phyloP scores from a whole-genome alignment of 2,329 filamentous ascomycete species.

The Trichoderma koningii region DNA sequence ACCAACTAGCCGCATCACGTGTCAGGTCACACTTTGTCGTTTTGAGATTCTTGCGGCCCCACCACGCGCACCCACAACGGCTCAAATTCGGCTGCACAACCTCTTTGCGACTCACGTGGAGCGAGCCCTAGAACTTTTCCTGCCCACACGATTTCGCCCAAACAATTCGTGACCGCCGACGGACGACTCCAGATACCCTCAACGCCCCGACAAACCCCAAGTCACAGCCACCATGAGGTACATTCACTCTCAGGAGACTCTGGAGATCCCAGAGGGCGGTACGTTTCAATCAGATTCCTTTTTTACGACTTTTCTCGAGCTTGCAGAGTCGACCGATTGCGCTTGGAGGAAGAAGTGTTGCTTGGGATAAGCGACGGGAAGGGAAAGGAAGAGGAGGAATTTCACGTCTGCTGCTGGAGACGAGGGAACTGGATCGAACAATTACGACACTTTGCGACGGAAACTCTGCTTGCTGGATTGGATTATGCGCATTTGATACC shows the following conservation, averaged over 20 bases:
- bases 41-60: not conserved
- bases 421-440: not conserved
- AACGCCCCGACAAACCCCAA: slow-evolving; percentile 47
- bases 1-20: slow-evolving; percentile 17
- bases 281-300: slow-evolving; percentile 52
- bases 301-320: not conserved
- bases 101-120: slow-evolving; percentile 42
- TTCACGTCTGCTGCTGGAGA: not conserved
- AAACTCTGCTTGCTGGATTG: not conserved
- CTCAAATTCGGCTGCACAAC: slow-evolving; percentile 34
- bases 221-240: slow-evolving; percentile 90
- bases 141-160: slow-evolving; percentile 47
- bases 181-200: slow-evolving; percentile 44
- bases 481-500: not conserved
- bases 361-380: not conserved
- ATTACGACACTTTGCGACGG: not conserved
- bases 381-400: slow-evolving; percentile 6
- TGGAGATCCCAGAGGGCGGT: slow-evolving; percentile 97
- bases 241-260: slow-evolving; percentile 96
- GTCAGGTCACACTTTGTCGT: slow-evolving; percentile 24
- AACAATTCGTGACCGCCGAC: slow-evolving; percentile 44
- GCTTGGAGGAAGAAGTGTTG: slow-evolving; percentile 2
- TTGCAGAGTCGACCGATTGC: slow-evolving; percentile 20
- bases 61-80: slow-evolving; percentile 23
- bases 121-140: slow-evolving; percentile 50